Conservation (phyloP, 1,284 basidiomycete genomes). For the Trichosporon sp. region DNA sequence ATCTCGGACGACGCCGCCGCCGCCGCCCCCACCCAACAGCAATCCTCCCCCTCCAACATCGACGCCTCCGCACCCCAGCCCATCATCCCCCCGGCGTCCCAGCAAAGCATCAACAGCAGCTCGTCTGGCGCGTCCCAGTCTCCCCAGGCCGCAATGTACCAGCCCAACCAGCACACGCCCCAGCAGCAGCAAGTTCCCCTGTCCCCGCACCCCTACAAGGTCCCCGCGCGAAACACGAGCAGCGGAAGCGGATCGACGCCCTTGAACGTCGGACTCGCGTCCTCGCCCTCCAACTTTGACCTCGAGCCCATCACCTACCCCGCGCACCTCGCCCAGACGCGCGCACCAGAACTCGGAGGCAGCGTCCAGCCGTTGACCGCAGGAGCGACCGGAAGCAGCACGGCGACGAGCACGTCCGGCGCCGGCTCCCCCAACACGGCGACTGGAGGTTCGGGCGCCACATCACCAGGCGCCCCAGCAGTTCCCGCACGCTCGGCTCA, state of each 20-base stretch:
- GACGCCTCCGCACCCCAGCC: neutral
- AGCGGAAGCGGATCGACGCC: neutral
- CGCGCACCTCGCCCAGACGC: constrained; percentile 28
- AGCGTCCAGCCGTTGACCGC: neutral
- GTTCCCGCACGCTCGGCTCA: constrained; percentile 20
- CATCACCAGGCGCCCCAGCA: constrained; percentile 11
- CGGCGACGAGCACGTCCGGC: neutral
- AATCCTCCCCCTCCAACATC: neutral
- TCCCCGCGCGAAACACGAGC: neutral
- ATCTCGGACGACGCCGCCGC: constrained; percentile 12
- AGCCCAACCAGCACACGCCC: neutral
- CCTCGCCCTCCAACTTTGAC: constrained; percentile 17
- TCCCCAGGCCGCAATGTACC: neutral
- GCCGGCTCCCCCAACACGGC: neutral
- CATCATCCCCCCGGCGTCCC: constrained; percentile 5
- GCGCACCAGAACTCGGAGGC: constrained; percentile 15
- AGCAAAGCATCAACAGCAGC: neutral
- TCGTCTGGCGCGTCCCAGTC: neutral
- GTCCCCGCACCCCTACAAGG: constrained; percentile 7
- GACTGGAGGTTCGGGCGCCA: neutral
- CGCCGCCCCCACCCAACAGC: neutral
- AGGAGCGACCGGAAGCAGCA: neutral
- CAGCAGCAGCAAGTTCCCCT: constrained; percentile 5
- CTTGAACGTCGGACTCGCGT: constrained; percentile 5
- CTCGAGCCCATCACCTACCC: constrained; percentile 34